A percentile compares a stretch with the other conserved stretches of the same genome.
Conservation (phyloP, 805 yeast genomes). For the Metschnikowia lochheadii region DNA sequence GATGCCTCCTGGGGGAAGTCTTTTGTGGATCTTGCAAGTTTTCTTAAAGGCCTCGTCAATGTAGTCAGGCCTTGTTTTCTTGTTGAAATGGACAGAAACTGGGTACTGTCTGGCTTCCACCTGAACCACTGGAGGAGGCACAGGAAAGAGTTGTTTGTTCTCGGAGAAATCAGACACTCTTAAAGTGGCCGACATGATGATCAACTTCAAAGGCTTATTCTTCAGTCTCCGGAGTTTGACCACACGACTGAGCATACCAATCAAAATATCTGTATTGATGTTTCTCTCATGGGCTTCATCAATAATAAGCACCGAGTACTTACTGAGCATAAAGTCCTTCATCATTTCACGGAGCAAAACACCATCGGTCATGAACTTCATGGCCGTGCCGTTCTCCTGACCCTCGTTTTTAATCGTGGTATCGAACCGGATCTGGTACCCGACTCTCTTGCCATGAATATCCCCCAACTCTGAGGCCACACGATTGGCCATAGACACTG, state of each 20-base stretch:
- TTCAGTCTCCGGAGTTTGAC: slow-evolving; percentile 61
- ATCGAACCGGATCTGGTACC: slow-evolving; percentile 81
- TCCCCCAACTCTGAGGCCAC: slow-evolving; percentile 74
- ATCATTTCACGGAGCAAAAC: slow-evolving; percentile 90
- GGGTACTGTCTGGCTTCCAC: slow-evolving; percentile 94
- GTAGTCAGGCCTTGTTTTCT: slow-evolving; percentile 72
- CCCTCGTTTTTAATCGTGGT: slow-evolving; percentile 54
- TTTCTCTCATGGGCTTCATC: slow-evolving; percentile 99
- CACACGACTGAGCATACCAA: slow-evolving; percentile 90
- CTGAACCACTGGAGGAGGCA: slow-evolving; percentile 81
- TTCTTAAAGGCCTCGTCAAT: slow-evolving; percentile 83
- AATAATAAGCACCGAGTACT: slow-evolving; percentile 81
- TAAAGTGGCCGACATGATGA: slow-evolving; percentile 96
- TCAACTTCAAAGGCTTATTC: slow-evolving; percentile 65
- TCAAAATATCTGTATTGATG: slow-evolving; percentile 89
- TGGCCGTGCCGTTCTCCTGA: slow-evolving; percentile 47
- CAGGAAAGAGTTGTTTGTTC: slow-evolving; percentile 60
- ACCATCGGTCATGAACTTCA: slow-evolving; percentile 94
- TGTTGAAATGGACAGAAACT: slow-evolving; percentile 85
- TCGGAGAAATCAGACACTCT: slow-evolving; percentile 92
- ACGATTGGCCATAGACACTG: slow-evolving; percentile 85
- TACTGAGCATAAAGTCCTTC: slow-evolving; percentile 73
- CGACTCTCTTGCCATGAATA: slow-evolving; percentile 59
- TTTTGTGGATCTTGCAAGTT: slow-evolving; percentile 79
- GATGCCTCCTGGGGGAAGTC: slow-evolving; percentile 91